These are phyloP conservation scores for Pachyrhizus erosus DNA, from an alignment of 306 rosid species.

Conservation along the genomic window DNA sequence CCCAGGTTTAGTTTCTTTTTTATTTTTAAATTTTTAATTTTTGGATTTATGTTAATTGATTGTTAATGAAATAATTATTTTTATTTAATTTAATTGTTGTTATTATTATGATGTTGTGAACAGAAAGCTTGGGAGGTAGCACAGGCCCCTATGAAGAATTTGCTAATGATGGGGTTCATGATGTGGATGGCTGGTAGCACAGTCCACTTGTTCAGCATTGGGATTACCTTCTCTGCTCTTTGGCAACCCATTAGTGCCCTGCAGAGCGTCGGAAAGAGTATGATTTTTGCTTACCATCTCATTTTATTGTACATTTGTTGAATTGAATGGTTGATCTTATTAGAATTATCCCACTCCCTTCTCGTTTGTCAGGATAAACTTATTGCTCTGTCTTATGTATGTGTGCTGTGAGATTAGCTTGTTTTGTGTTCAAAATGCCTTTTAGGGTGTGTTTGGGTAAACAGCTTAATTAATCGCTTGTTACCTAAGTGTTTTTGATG, in stretches of 20 bases:
- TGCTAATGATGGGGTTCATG: conserved; percentile 99
- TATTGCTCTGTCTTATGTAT: not conserved
- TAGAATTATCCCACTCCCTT: not conserved
- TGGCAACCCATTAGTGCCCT: conserved; percentile 98
- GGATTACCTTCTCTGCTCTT: conserved; percentile 97
- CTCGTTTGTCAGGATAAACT: not conserved
- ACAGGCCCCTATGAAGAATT: conserved; percentile 94
- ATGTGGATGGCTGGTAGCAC: conserved; percentile 99
- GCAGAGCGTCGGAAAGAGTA: conserved; percentile 92
- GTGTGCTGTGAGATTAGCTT: not conserved
- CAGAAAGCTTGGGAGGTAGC: conserved; percentile 99
- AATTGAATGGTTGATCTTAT: not conserved
- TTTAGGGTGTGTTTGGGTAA: not conserved
- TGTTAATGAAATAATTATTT: not conserved
- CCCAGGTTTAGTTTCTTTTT: conserved; percentile 59
- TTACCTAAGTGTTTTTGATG: not conserved
- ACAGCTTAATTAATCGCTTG: not conserved
- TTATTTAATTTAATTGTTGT: not conserved
- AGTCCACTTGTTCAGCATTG: conserved; percentile 95
- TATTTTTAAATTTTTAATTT: not conserved
- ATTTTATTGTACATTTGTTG: not conserved
- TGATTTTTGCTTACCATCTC: not conserved
- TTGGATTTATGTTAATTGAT: not conserved
- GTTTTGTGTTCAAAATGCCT: not conserved
- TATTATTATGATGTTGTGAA: conserved; percentile 13